Base-by-base conservation (phyloP, 129 eudicot genomes). In the Flaveria brownii region DNA sequence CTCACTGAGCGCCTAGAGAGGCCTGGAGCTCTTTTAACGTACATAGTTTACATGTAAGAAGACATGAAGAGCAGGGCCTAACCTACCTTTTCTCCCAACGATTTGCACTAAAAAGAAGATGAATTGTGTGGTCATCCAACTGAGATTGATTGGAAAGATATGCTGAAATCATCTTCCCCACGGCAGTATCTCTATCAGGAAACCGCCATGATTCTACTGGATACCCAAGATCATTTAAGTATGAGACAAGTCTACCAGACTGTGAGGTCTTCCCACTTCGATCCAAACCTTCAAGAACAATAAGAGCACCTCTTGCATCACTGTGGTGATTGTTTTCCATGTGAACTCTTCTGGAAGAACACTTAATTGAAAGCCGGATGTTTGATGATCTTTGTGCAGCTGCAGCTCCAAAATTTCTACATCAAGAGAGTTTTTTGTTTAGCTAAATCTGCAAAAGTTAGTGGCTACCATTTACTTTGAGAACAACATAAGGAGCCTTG, bases 61-160 rank as follows among this genome's bases (percentile, higher is more conserved):
- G 17, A 46, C 8, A 77, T 12, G 67, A 68, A 22, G 12, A 66
- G 18, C 71, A 61, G 18, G 15, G 61, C 57, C 63, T 60, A 71
- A 78, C 71, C 78, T 73, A 92, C 98, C 94, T 90, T 83, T 90
- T 92, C 85, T 92, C 98, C 98, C 98, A 92, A 20, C 96, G 96
- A 78, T 92, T 92, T 70, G 94, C 94, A 84, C 96, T 92, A 75
- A 92, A 92, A 51, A 92, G 87, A 4, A 92, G 85, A 80, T 92
- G 96, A 42, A 92, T 85, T 20, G 96, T 85, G 70, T 26, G 96
- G 56, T 93, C 98, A 86, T 90, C 98, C 80, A 93, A 45, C 45
- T 93, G 90, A 42, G 98, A 90, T 52, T 93, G 41, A 55, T 90
- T 93, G n/a, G 92, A 28, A 70, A 93, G 91, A 84, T 93, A 93